Base-by-base conservation (phyloP, 768 basidiomycete species). In the Boletus rex-veris region DNA sequence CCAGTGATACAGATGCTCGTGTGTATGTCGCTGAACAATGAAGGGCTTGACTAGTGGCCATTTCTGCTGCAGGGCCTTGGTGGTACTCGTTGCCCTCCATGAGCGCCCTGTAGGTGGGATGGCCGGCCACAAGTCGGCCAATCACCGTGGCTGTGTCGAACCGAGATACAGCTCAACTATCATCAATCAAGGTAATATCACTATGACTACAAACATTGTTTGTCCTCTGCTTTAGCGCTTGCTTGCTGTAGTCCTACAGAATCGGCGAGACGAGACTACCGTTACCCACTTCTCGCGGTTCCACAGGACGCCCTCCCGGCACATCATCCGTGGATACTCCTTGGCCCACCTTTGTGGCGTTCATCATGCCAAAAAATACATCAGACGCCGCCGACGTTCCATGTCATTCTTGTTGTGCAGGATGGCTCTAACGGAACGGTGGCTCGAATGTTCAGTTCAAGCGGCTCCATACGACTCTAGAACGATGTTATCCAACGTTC, bases 351-450 rank as follows among this genome's bases (percentile, higher is more conserved):
- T 15, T 46, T 35, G 16, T 53, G 6, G 44, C 44, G 33, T 24
- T 35, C 15, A 14, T 39, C 24, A 24, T 24, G 24, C 42, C 41
- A 44, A 50, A 38, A 16, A 36, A 35, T 38, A 28, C 43, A 24
- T 18, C 24, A 18, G 36, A 52, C 40, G 16, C 57, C 53, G 9
- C 46, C 26, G 31, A 50, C 50, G 18, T 38, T 54, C 62, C 50
- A 39, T 35, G 16, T 48, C 44, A 48, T 41, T 14, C 36, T 31
- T 50, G 12, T 53, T 31, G 55, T 46, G 68, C 56, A 57, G 58
- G 60, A 65, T 62, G 63, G 33, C 33, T 35, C 33, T 35, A 10
- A 35, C 33, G 4, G 11, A 35, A 55, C 55, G 63, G 63, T 62
- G 63, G 61, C 50, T 36, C 41, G 15, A 50, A 63, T 30, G 37